These are phyloP conservation scores for Ogataea sp. DNA, from an alignment of 805 yeast genomes.

Conservation along the genomic window DNA sequence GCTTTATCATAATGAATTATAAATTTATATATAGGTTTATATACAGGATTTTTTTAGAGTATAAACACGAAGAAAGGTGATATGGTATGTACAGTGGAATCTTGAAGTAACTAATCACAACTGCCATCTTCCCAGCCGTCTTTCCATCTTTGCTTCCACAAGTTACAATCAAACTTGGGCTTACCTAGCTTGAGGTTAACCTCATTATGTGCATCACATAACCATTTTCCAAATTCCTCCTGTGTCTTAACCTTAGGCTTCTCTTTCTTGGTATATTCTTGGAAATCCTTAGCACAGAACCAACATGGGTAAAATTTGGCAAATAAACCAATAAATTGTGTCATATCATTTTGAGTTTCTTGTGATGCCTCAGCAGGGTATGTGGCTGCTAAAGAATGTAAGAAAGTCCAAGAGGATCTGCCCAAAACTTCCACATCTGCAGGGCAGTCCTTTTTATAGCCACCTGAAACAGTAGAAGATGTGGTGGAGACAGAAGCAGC, in stretches of 20 bases:
- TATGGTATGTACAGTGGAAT: background rate
- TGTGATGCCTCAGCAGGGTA: conserved; percentile 67
- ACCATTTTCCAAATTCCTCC: conserved; percentile 82
- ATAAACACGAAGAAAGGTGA: too few relatives aligned
- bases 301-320: conserved; percentile 87
- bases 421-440: conserved; percentile 83
- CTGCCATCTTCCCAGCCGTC: conserved; percentile 82
- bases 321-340: conserved; percentile 58
- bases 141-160: conserved; percentile 92
- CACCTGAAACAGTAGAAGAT: conserved; percentile 18
- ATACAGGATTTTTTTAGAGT: too few relatives aligned
- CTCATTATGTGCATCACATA: conserved; percentile 90
- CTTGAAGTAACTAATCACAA: conserved; percentile 37
- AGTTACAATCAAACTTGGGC: conserved; percentile 73
- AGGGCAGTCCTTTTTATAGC: conserved; percentile 53
- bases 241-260: conserved; percentile 56
- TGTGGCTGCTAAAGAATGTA: conserved; percentile 84
- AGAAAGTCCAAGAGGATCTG: conserved; percentile 81
- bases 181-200: conserved; percentile 88
- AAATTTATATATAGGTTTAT: too few relatives aligned
- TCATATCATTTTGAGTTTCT: conserved; percentile 63
- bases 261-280: conserved; percentile 42
- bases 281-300: conserved; percentile 86
- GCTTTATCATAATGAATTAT: too few relatives aligned
- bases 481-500: conserved; percentile 13